phyloP scores from a whole-genome alignment of 192 early-diverging fungal genomes.

The Gamsiella multidivaricata region DNA sequence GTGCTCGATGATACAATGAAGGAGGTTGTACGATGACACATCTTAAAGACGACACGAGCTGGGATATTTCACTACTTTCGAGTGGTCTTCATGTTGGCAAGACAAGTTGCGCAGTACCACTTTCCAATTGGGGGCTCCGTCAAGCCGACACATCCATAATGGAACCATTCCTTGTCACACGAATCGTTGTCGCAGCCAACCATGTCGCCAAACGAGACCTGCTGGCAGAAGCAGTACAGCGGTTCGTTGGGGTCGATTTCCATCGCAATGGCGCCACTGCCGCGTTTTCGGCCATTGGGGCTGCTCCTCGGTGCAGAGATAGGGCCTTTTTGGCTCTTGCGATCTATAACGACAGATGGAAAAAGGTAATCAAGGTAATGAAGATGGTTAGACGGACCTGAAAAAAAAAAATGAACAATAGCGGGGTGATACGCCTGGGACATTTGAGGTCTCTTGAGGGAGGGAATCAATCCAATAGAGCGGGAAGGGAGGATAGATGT shows the following conservation, averaged over 20 bases:
- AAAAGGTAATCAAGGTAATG: neutral
- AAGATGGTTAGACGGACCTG: neutral
- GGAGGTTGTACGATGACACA: too few species aligned
- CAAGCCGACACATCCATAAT: constrained; percentile 92
- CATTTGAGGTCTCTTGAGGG: too few species aligned
- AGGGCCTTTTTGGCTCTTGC: constrained; percentile 50
- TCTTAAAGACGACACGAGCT: too few species aligned
- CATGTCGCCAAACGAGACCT: constrained; percentile 98
- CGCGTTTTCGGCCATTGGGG: constrained; percentile 39
- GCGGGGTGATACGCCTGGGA: neutral
- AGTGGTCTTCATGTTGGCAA: constrained; percentile 64
- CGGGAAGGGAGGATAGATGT: neutral
- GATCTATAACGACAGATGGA: constrained; percentile 11
- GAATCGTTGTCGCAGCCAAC: constrained; percentile 91
- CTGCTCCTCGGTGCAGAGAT: constrained; percentile 42
- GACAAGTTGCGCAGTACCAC: constrained; percentile 94
- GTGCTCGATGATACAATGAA: too few species aligned
- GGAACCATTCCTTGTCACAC: constrained; percentile 99
- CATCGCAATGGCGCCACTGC: constrained; percentile 57
- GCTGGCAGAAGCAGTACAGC: constrained; percentile 94
- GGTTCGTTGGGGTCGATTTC: constrained; percentile 97
- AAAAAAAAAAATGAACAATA: constrained; percentile 1
- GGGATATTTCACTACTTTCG: constrained; percentile 43
- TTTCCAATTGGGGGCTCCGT: constrained; percentile 88
- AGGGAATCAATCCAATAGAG: too few species aligned